These are phyloP conservation scores for Silene latifolia DNA, from an alignment of 148 eudicot genomes.

Conservation along the genomic window DNA sequence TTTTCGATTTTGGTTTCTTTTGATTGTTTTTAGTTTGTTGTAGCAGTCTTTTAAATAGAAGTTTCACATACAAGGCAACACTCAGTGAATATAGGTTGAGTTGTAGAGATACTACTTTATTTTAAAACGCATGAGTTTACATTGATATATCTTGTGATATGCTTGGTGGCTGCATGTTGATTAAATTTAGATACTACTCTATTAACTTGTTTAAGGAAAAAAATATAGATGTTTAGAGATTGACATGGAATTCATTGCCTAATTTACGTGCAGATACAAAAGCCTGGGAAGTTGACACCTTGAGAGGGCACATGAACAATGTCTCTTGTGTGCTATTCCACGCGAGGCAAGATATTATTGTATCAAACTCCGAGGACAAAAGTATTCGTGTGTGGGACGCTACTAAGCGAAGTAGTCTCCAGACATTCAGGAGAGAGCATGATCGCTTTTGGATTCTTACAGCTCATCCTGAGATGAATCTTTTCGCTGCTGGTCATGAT, in stretches of 20 bases:
- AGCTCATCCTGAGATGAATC: conserved; percentile 94
- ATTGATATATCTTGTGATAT: neutral
- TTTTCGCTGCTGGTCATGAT: conserved; percentile 95
- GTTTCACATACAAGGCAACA: neutral
- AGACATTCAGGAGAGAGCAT: conserved; percentile 94
- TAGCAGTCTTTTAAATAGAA: neutral
- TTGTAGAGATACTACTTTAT: neutral
- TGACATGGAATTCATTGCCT: conserved; percentile 13
- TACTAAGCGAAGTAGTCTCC: conserved; percentile 91
- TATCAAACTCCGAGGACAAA: conserved; percentile 96
- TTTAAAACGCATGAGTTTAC: conserved; percentile 9
- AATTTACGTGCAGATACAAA: conserved; percentile 61
- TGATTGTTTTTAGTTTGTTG: neutral
- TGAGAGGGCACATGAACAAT: conserved; percentile 96
- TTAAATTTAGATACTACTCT: neutral
- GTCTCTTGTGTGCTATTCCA: conserved; percentile 91
- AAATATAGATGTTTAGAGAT: neutral
- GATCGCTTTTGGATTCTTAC: conserved; percentile 95
- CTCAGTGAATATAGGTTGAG: neutral
- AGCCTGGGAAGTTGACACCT: conserved; percentile 89
- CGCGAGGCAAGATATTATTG: conserved; percentile 85
- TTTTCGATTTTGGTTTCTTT: conserved; percentile 12
- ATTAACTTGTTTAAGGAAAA: conserved; percentile 20
- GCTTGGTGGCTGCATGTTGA: neutral
- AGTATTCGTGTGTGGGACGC: conserved; percentile 98